Conservation (phyloP, 305 asterid genomes). For the Fraxinus baroniana region DNA sequence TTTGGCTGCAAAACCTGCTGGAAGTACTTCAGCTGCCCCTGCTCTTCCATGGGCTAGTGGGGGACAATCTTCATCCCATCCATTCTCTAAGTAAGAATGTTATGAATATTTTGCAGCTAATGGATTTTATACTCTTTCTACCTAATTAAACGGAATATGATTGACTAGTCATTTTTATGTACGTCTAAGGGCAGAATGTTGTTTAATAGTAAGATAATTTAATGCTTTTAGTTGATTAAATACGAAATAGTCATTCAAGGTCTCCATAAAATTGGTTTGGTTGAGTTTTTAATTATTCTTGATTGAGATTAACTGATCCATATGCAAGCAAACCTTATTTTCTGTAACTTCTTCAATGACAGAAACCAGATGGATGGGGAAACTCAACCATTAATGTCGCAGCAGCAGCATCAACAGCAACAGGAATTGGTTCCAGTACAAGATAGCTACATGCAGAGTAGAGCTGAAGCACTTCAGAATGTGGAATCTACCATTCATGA, state of each 20-base stretch:
- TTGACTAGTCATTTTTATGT: background rate
- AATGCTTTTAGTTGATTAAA: background rate
- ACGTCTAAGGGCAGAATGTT: background rate
- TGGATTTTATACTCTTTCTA: background rate
- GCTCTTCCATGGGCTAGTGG: constrained; percentile 63
- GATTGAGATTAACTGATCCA: constrained; percentile 1
- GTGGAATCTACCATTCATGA: constrained; percentile 95
- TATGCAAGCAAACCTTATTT: constrained; percentile 13
- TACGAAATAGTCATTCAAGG: background rate
- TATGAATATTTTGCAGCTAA: background rate
- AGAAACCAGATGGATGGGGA: constrained; percentile 77
- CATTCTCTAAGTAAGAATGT: constrained; percentile 39
- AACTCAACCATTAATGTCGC: constrained; percentile 71
- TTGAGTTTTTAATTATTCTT: background rate
- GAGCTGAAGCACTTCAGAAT: constrained; percentile 92
- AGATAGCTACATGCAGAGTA: constrained; percentile 97
- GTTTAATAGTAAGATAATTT: background rate
- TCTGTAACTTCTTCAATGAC: constrained; percentile 10
- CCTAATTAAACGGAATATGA: background rate
- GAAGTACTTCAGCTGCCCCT: constrained; percentile 40
- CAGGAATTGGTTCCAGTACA: constrained; percentile 85
- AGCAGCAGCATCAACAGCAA: constrained; percentile 70
- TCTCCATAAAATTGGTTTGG: background rate
- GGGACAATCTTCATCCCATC: constrained; percentile 37
- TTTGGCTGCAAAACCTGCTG: constrained; percentile 54